Conservation (phyloP, 257 asterid species). For the Petunia secreta region DNA sequence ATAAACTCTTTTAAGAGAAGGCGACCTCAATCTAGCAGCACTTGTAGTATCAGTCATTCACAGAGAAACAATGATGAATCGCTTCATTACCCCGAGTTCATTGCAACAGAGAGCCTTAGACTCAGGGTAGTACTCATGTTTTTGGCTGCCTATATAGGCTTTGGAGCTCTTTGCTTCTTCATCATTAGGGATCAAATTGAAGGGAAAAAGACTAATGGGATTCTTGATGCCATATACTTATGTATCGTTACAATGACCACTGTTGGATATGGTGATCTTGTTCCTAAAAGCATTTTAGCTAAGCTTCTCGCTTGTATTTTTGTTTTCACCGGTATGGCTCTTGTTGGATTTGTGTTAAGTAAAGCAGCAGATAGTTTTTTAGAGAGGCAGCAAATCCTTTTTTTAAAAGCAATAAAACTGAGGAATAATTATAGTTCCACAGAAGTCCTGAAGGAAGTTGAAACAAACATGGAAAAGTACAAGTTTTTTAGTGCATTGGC, state of each 20-base stretch:
- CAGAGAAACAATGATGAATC: conserved; percentile 32
- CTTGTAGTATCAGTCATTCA: conserved; percentile 8
- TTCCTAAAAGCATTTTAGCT: conserved; percentile 56
- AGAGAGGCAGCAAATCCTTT: conserved; percentile 66
- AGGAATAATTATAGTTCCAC: conserved; percentile 38
- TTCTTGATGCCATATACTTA: conserved; percentile 76
- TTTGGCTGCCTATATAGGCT: conserved; percentile 50
- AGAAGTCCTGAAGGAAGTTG: conserved; percentile 62
- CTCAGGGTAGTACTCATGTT: conserved; percentile 43
- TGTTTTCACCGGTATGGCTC: conserved; percentile 75
- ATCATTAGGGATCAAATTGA: conserved; percentile 56
- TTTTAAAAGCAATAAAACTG: conserved; percentile 63
- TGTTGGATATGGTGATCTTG: conserved; percentile 90
- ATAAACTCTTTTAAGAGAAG: conserved; percentile 42
- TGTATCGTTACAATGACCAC: conserved; percentile 95
- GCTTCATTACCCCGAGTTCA: conserved; percentile 31
- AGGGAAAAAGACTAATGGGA: conserved; percentile 69
- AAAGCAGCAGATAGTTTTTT: conserved; percentile 75
- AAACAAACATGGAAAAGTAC: conserved; percentile 52
- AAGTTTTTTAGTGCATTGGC: conserved; percentile 45
- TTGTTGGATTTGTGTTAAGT: conserved; percentile 74
- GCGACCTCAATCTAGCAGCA: conserved; percentile 34
- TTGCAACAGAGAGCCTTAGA: conserved; percentile 37
- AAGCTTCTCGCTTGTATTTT: conserved; percentile 68
- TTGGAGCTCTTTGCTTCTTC: conserved; percentile 64